A percentile compares a stretch with the other conserved stretches of the same genome.
These are phyloP conservation scores for Tylopilus microsporus DNA, from an alignment of 1,284 basidiomycete species.

Conservation along the genomic window DNA sequence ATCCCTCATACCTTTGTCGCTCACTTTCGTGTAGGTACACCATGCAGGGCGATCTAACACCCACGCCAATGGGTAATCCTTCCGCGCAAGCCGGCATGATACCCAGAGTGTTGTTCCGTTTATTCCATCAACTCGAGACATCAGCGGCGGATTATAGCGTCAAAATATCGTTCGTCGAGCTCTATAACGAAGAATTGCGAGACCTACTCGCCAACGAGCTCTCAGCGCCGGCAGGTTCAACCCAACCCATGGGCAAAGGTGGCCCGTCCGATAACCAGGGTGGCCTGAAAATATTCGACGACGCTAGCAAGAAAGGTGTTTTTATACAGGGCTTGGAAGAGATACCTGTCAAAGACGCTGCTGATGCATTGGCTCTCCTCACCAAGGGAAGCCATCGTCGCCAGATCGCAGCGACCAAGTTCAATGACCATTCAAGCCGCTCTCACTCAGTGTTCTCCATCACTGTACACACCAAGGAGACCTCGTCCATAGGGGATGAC, in stretches of 20 bases:
- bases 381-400: constrained; percentile 86
- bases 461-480: constrained; percentile 90
- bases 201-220: constrained; percentile 81
- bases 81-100: constrained; percentile 93
- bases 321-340: constrained; percentile 96
- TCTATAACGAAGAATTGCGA: constrained; percentile 99
- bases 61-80: constrained; percentile 83
- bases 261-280: constrained; percentile 37
- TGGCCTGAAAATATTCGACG: constrained; percentile 90
- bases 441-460: constrained; percentile 99
- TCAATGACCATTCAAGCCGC: constrained; percentile 96
- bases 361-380: constrained; percentile 81
- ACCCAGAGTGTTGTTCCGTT: constrained; percentile 89
- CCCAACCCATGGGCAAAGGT: constrained; percentile 69
- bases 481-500: constrained; percentile 76
- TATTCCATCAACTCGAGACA: constrained; percentile 85
- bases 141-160: constrained; percentile 83
- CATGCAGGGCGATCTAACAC: constrained; percentile 88
- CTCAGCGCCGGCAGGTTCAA: constrained; percentile 53
- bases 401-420: constrained; percentile 94
- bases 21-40: constrained; percentile 61
- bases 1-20: constrained; percentile 3
- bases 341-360: constrained; percentile 75
- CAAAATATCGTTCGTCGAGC: constrained; percentile 90
- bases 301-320: constrained; percentile 81